Conservation (phyloP, 768 basidiomycete genomes). For the Kwoniella mangroviensis region DNA sequence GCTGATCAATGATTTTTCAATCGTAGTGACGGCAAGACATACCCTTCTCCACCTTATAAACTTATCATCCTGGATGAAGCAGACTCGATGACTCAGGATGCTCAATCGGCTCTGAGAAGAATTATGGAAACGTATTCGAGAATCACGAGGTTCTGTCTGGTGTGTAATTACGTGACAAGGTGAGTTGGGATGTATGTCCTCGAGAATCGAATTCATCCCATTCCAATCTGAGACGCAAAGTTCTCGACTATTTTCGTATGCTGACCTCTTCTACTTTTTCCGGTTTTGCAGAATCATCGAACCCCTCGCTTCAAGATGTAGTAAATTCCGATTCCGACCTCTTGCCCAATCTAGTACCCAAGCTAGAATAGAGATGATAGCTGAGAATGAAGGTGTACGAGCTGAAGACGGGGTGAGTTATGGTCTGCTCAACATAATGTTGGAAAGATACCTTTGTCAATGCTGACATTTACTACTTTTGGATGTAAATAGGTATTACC, state of each 20-base stretch:
- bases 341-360: conserved; percentile 78
- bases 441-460: too few relatives aligned
- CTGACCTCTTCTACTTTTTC: not conserved
- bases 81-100: conserved; percentile 99
- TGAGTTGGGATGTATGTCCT: conserved; percentile 55
- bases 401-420: conserved; percentile 58
- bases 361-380: conserved; percentile 77
- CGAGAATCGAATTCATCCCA: too few relatives aligned
- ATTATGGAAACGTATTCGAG: conserved; percentile 99
- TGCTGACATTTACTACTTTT: not conserved
- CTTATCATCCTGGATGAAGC: conserved; percentile 99
- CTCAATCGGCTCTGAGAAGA: conserved; percentile 92
- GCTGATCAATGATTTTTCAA: too few relatives aligned
- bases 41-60: conserved; percentile 97
- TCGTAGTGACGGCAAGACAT: conserved; percentile 64
- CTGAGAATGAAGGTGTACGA: conserved; percentile 70
- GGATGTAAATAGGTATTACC: conserved; percentile 39
- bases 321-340: conserved; percentile 97
- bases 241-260: too few relatives aligned
- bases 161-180: conserved; percentile 99
- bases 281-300: conserved; percentile 80
- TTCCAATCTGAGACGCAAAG: too few relatives aligned
- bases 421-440: not conserved
- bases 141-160: conserved; percentile 95
- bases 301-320: conserved; percentile 96